Evolutionary conservation across 441 rosid species (phyloP).

Genomic region (Bocquillonia castaneifolia): DNA sequence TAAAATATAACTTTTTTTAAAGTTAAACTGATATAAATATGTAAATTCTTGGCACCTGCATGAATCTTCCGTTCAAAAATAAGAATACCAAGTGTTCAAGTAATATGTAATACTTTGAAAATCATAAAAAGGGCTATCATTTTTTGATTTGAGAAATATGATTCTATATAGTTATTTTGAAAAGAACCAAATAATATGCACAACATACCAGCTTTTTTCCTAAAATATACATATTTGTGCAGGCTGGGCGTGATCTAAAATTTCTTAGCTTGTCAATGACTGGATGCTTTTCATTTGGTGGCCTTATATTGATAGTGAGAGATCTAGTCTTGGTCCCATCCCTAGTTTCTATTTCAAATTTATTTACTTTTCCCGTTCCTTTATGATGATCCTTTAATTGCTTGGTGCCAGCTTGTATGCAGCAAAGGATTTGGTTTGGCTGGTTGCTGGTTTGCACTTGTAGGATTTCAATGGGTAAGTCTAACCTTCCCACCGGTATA

Average conservation of each 20-base stretch:
- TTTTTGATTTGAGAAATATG: background rate
- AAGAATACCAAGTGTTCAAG: background rate
- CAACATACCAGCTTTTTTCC: conserved; percentile 6
- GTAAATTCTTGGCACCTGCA: background rate
- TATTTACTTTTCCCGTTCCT: background rate
- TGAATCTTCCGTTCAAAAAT: background rate
- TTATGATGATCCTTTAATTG: background rate
- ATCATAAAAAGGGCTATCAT: background rate
- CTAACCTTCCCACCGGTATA: conserved; percentile 8
- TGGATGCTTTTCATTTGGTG: conserved; percentile 65
- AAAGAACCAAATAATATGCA: background rate
- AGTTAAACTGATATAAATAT: no score
- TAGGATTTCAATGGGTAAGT: conserved; percentile 79
- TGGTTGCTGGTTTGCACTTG: conserved; percentile 69
- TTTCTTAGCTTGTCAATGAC: conserved; percentile 70
- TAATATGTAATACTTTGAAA: background rate
- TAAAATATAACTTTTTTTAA: background rate
- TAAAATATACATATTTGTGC: conserved; percentile 17
- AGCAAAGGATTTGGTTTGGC: conserved; percentile 41
- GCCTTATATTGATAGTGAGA: conserved; percentile 56
- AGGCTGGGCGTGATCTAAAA: conserved; percentile 94
- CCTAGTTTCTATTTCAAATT: background rate
- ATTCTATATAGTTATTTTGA: background rate
- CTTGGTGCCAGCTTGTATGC: conserved; percentile 29
- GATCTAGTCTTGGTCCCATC: conserved; percentile 11